Conservation (phyloP, 140 eudicot genomes). For the Senecio squalidus region DNA sequence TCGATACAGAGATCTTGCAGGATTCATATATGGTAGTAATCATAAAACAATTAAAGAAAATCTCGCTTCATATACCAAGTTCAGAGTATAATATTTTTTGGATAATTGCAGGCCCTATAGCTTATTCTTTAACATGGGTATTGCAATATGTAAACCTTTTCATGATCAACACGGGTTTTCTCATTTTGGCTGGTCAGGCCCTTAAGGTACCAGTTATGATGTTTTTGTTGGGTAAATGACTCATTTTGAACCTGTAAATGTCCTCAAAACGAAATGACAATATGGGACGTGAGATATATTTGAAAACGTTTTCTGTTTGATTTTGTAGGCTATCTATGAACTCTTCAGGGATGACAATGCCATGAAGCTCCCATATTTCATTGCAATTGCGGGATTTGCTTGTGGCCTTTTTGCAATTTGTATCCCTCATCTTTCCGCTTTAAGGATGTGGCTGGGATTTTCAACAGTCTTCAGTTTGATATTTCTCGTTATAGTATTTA, state of each 20-base stretch:
- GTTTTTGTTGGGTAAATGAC: too few relatives aligned
- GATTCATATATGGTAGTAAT: slow-evolving; percentile 67
- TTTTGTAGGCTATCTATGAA: slow-evolving; percentile 69
- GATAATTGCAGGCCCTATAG: slow-evolving; percentile 57
- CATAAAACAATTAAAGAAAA: background rate
- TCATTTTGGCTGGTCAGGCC: slow-evolving; percentile 88
- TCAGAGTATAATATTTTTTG: slow-evolving; percentile 10
- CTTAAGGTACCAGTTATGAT: slow-evolving; percentile 49
- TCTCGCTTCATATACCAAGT: background rate
- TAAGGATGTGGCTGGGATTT: slow-evolving; percentile 74
- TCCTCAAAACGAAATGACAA: too few relatives aligned
- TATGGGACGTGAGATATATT: background rate
- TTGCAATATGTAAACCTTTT: slow-evolving; percentile 84
- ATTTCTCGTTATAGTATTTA: slow-evolving; percentile 54
- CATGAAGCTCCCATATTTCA: slow-evolving; percentile 82
- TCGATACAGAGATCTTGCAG: slow-evolving; percentile 97
- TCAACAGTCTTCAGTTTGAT: slow-evolving; percentile 76
- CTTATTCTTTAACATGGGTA: slow-evolving; percentile 80
- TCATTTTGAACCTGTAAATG: too few relatives aligned
- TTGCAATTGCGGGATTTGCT: slow-evolving; percentile 66
- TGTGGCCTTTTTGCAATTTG: slow-evolving; percentile 80
- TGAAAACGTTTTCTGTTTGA: background rate
- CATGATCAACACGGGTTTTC: slow-evolving; percentile 83
- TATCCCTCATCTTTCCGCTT: slow-evolving; percentile 79
- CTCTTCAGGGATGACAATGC: slow-evolving; percentile 53